Percentiles rank a stretch among this genome's conserved stretches.
Conservation (phyloP, 129 eudicot genomes). For the Helichrysum umbraculigerum region DNA sequence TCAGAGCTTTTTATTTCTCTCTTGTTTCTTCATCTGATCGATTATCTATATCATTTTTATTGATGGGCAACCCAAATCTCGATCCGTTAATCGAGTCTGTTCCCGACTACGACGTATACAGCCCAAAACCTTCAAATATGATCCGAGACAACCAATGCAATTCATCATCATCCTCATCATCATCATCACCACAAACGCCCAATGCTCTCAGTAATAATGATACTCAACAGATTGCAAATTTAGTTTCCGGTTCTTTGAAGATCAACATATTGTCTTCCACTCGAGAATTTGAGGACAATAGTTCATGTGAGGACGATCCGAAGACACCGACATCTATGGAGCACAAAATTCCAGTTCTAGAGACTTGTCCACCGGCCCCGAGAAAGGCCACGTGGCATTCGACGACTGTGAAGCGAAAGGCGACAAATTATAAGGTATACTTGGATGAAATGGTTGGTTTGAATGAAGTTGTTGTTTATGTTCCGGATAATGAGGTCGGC, state of each 20-base stretch:
- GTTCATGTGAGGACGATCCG: constrained; percentile 15
- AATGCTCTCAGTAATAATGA: background rate
- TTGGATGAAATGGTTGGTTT: constrained; percentile 36
- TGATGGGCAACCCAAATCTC: constrained; percentile 34
- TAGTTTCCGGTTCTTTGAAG: constrained; percentile 8
- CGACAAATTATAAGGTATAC: constrained; percentile 20
- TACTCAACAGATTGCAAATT: constrained; percentile 7
- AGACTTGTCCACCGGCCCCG: constrained; percentile 37
- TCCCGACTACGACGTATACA: background rate
- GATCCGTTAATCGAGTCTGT: constrained; percentile 9
- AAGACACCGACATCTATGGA: constrained; percentile 33
- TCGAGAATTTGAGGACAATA: constrained; percentile 4
- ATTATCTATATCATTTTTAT: background rate
- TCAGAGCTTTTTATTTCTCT: constrained; percentile 29
- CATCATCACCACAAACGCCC: constrained; percentile 15
- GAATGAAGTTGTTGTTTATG: constrained; percentile 28
- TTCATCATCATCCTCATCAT: constrained; percentile 22
- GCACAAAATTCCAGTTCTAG: constrained; percentile 25
- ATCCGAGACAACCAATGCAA: constrained; percentile 23
- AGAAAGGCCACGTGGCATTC: constrained; percentile 24
- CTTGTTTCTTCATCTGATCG: constrained; percentile 17
- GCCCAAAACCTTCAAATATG: constrained; percentile 3
- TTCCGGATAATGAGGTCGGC: constrained; percentile 33
- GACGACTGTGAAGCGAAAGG: constrained; percentile 27
- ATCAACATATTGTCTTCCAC: constrained; percentile 13